Percentiles rank a stretch among this genome's conserved stretches.
Evolutionary conservation across 768 basidiomycete genomes (phyloP).

Genomic region (Mrakia frigida): DNA sequence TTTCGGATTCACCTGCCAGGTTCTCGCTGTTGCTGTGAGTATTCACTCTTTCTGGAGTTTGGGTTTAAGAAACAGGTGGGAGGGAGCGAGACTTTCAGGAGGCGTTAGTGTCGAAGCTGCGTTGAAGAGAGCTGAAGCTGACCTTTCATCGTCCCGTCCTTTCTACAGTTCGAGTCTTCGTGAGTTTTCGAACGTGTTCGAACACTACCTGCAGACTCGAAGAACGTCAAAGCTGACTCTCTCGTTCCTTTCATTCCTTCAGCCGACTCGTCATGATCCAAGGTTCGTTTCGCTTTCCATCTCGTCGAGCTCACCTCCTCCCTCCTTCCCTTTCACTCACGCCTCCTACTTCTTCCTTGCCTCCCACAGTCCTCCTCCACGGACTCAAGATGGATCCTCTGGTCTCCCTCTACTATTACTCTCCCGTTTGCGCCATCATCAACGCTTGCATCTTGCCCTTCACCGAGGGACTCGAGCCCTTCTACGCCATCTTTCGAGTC

Average conservation of each 20-base stretch:
- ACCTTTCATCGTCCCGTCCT: not conserved
- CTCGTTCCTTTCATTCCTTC: conserved; percentile 60
- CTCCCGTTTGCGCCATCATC: conserved; percentile 71
- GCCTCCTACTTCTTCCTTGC: not conserved
- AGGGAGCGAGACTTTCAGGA: not conserved
- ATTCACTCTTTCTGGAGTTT: too few species aligned
- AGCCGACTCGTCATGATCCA: conserved; percentile 96
- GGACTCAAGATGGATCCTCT: conserved; percentile 97
- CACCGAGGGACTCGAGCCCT: conserved; percentile 84
- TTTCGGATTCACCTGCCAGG: conserved; percentile 80
- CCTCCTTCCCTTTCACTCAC: not conserved
- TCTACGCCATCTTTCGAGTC: conserved; percentile 61
- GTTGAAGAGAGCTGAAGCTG: not conserved
- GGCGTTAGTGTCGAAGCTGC: not conserved
- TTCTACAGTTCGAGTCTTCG: conserved; percentile 30
- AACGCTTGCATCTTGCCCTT: conserved; percentile 81
- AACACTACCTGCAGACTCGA: not conserved
- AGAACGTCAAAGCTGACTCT: not conserved
- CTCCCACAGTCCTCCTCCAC: conserved; percentile 62
- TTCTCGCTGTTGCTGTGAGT: conserved; percentile 53
- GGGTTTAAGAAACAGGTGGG: not conserved
- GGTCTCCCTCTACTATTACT: conserved; percentile 77
- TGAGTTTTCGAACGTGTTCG: not conserved
- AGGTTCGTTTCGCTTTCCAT: conserved; percentile 16
- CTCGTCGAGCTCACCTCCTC: not conserved